Base-by-base conservation (phyloP, 371 early-diverging fungal species). In the Basidiobolus meristosporus region DNA sequence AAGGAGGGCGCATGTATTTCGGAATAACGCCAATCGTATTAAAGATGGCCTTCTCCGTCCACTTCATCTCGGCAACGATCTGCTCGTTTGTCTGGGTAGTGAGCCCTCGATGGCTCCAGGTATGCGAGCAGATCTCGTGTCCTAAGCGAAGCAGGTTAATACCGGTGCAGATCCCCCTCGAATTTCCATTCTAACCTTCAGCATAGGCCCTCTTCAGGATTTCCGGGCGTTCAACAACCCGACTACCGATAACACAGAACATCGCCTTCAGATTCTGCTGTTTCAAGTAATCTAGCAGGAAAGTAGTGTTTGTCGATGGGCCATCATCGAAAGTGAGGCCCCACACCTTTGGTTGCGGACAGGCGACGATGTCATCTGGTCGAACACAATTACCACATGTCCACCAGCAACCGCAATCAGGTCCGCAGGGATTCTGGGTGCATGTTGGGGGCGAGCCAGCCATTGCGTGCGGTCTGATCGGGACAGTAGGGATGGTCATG, bases 31-130 rank as follows among this genome's bases (percentile, higher is more conserved):
- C 78, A 33, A 63, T 73, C 31, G 69, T 62, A 19, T 65, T 65
- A 47, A 72, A 50, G 51, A 82, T 73, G 36, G 68, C 68, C 36
- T 54, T 45, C 48, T 68, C 75, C 9, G 65, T 74, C 70, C 69
- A 77, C 48, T 68, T 69, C 30, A 80, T 51, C 51, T 82, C 81
- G 38, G 76, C 76, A 31, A 78, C 63, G 29, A 82, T 61, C 46
- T 69, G 63, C 36, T 76, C 74, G 36, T 63, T 75, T 21, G 70
- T 49, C 23, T 64, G 49, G 0, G 72, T 57, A 18, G 78, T 75
- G 54, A 79, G 39, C 36, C 59, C 60, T 15, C 51, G 58, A 40
- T 82, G 83, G 15, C 74, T 65, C 70, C 70, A 68, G 26, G 62
- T 57, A 38, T 60, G 67, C 10, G 56, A 42, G 20, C 48, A 55